These are phyloP conservation scores for Trametes cubensis DNA, from an alignment of 768 basidiomycete genomes.

Conservation along the genomic window DNA sequence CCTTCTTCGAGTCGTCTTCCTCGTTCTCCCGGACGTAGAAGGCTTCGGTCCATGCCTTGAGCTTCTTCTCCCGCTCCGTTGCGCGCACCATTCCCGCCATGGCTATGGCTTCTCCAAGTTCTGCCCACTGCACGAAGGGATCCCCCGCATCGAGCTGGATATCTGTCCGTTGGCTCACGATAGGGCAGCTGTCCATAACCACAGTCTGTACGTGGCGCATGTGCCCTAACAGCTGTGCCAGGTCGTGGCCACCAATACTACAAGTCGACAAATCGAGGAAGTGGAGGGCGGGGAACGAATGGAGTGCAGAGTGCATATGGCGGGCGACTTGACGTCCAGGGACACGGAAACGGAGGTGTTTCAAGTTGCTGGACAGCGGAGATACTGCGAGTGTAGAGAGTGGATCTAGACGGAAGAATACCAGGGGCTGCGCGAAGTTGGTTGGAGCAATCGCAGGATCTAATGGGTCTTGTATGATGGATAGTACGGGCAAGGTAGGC, in stretches of 20 bases:
- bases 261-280: constrained; percentile 81
- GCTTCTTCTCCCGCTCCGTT: constrained; percentile 65
- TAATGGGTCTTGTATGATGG: constrained; percentile 69
- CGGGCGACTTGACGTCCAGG: constrained; percentile 63
- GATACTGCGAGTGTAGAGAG: constrained; percentile 53
- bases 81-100: constrained; percentile 62
- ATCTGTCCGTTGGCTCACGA: constrained; percentile 32
- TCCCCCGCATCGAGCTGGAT: constrained; percentile 53
- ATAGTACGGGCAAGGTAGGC: constrained; percentile 46
- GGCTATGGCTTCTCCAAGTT: constrained; percentile 63
- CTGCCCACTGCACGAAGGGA: constrained; percentile 57
- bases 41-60: constrained; percentile 53
- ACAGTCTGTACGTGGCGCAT: constrained; percentile 62
- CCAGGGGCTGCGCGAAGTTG: constrained; percentile 82
- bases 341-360: constrained; percentile 67
- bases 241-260: constrained; percentile 52
- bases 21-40: constrained; percentile 6
- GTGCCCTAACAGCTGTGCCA: constrained; percentile 55
- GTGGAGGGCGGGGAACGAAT: constrained; percentile 50
- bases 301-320: constrained; percentile 37
- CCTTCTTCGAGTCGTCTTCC: constrained; percentile 4
- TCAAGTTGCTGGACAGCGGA: constrained; percentile 45
- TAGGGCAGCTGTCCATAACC: constrained; percentile 65
- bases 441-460: constrained; percentile 42
- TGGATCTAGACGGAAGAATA: constrained; percentile 73